A percentile compares a stretch with the other conserved stretches of the same genome.
phyloP scores from a whole-genome alignment of 805 yeast species.

The Saccharomyces eubayanus region DNA sequence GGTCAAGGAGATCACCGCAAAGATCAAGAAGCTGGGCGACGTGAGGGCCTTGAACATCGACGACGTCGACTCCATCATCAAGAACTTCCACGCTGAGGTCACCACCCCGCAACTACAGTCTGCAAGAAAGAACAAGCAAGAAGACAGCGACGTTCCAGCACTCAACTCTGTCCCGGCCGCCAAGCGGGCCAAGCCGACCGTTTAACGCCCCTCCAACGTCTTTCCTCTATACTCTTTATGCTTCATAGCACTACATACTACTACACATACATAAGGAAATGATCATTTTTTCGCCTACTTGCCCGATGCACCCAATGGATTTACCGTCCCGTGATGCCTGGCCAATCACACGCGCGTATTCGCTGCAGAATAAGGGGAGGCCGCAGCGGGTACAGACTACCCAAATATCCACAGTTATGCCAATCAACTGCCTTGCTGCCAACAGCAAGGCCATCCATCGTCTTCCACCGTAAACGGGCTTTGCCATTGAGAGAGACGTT shows the following conservation, averaged over 20 bases:
- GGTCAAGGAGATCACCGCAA: slow-evolving; percentile 87
- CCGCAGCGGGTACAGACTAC: background rate
- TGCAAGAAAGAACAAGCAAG: slow-evolving; percentile 11
- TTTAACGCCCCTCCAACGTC: background rate
- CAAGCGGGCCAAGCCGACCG: slow-evolving; percentile 24
- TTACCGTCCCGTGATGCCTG: background rate
- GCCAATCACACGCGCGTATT: background rate
- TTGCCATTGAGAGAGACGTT: background rate
- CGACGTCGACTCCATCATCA: slow-evolving; percentile 94
- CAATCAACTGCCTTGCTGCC: background rate
- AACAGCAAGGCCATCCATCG: background rate
- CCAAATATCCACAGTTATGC: background rate
- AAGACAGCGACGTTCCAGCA: slow-evolving; percentile 3
- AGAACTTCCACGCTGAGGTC: slow-evolving; percentile 79
- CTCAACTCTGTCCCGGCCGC: slow-evolving; percentile 21
- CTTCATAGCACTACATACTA: background rate
- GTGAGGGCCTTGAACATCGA: slow-evolving; percentile 90
- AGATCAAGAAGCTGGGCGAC: slow-evolving; percentile 91
- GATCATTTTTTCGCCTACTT: background rate
- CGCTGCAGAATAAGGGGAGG: background rate
- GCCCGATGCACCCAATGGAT: background rate
- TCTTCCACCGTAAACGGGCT: background rate
- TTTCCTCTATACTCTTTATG: background rate
- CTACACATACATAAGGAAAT: background rate
- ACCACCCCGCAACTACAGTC: slow-evolving; percentile 44